Evolutionary conservation across 768 basidiomycete genomes (phyloP), one percentile per base, ranked within the genome.

Genomic region (Mrakia hoshinonis): DNA sequence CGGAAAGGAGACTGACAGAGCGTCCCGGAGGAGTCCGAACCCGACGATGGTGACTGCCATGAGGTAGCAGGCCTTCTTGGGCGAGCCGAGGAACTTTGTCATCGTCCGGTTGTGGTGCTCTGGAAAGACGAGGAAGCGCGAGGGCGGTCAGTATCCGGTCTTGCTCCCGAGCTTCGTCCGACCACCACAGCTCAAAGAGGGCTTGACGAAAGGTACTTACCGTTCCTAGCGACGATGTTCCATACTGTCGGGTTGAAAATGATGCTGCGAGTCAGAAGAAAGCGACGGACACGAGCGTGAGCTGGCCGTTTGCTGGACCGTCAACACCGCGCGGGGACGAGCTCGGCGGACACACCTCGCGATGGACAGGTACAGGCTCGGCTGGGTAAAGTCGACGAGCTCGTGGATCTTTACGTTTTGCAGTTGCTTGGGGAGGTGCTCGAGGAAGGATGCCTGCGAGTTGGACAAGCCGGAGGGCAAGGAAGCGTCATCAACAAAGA

Each of bases 221-320:
- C 92, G 81, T 94, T 92, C 69, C 87, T 87, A 31, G 95, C 95
- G 36, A 94, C 86, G 73, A 92, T 86, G 80, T 99, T 99, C 95
- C 95, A 99, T 71, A 89, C 92, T 0, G 87, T 87, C 0, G 95
- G 95, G 76, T 97, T 97, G 82, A 97, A 97, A 1, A 86, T 77
- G 62, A 95, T 90, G 71, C 88, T 79, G 4, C 9, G 31, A 26
- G 47, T 24, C 18, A n/a, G 38, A 22, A 62, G 9, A 15, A 48
- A 18, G 13, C 9, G 52, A 68, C 18, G 38, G 24, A 3, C 4
- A 68, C 15, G 20, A 22, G 48, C n/a, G 12, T 18, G 46, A 46
- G 12, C 34, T 52, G 38, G 36, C 24, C 6, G 48, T 36, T 47
- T 18, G 9, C 46, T 22, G 48, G 48, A 22, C n/a, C 20, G 26